Conservation (phyloP, 257 asterid species). For the Lithospermum erythrorhizon region DNA sequence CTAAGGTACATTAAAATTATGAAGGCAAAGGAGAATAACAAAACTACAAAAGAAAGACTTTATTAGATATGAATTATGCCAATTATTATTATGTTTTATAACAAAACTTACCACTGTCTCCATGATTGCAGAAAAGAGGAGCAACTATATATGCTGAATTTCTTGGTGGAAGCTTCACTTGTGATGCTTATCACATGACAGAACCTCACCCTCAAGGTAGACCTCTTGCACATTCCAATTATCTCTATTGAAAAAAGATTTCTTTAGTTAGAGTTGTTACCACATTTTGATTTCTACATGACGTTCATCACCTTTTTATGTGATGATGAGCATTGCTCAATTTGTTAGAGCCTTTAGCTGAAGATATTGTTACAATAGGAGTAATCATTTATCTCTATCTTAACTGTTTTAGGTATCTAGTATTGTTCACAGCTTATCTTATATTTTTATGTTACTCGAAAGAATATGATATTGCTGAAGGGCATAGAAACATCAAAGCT, state of each 20-base stretch:
- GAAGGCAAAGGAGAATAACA: background rate
- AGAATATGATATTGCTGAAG: too few relatives aligned
- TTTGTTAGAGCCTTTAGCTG: too few relatives aligned
- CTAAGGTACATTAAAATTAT: conserved; percentile 37
- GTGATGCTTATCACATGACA: conserved; percentile 29
- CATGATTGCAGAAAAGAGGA: conserved; percentile 25
- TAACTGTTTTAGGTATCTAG: too few relatives aligned
- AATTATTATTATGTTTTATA: background rate
- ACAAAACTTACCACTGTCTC: background rate
- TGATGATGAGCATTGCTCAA: too few relatives aligned
- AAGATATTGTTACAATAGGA: too few relatives aligned
- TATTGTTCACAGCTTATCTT: too few relatives aligned
- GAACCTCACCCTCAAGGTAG: conserved; percentile 34
- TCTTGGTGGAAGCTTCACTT: conserved; percentile 43
- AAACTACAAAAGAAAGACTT: background rate
- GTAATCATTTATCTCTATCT: too few relatives aligned
- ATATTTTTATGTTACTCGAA: too few relatives aligned
- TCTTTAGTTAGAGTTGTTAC: background rate
- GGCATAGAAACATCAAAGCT: background rate
- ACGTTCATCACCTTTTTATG: too few relatives aligned
- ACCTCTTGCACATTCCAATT: background rate
- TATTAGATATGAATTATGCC: background rate
- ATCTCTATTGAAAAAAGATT: background rate
- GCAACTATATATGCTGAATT: conserved; percentile 45
- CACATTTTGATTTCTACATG: too few relatives aligned